Conservation (phyloP, 805 yeast genomes). For the Pichia rugopelliculosa region DNA sequence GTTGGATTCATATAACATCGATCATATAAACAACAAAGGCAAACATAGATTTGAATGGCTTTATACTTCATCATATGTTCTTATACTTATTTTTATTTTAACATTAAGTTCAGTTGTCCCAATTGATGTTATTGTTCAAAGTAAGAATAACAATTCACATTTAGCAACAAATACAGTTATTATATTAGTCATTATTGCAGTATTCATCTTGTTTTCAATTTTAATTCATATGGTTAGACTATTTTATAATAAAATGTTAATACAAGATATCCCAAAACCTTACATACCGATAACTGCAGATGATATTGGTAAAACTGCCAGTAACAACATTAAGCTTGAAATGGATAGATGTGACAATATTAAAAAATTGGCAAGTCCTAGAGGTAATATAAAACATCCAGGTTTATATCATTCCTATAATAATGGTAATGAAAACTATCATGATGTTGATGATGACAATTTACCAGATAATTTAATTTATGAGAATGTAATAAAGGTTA, state of each 20-base stretch:
- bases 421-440: neutral
- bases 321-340: conserved; percentile 33
- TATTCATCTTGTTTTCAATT: conserved; percentile 44
- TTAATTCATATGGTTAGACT: conserved; percentile 54
- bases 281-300: conserved; percentile 62
- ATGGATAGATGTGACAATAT: conserved; percentile 37
- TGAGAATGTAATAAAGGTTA: conserved; percentile 52
- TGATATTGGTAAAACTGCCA: conserved; percentile 47
- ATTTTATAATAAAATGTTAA: conserved; percentile 44
- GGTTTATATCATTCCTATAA: conserved; percentile 33
- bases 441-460: neutral
- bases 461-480: conserved; percentile 31
- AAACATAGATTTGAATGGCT: conserved; percentile 28
- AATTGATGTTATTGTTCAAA: conserved; percentile 64
- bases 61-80: conserved; percentile 36
- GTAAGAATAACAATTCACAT: conserved; percentile 39
- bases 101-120: conserved; percentile 69
- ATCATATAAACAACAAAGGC: neutral
- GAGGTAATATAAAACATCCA: conserved; percentile 38
- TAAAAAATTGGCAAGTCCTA: conserved; percentile 34
- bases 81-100: conserved; percentile 36
- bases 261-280: conserved; percentile 71
- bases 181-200: conserved; percentile 62
- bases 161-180: conserved; percentile 77
- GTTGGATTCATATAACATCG: neutral